phyloP scores from a whole-genome alignment of 495 filamentous ascomycete species.

The Staphylotrichum tortipilum region DNA sequence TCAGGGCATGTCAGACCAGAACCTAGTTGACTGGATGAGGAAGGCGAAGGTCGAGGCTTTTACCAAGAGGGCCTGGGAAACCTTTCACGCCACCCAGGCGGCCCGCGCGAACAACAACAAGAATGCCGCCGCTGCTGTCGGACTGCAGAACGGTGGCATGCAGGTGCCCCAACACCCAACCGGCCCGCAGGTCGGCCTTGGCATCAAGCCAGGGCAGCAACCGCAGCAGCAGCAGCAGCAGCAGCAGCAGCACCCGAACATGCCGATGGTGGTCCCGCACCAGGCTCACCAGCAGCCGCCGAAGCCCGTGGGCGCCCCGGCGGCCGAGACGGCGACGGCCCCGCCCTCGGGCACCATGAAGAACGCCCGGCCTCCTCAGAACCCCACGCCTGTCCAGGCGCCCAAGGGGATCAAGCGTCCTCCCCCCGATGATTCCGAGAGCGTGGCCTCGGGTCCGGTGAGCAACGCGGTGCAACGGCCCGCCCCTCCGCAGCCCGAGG shows the following conservation, averaged over 20 bases:
- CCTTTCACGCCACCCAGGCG: not conserved
- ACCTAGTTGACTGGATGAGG: not conserved
- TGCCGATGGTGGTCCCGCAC: not conserved
- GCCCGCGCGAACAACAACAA: not conserved
- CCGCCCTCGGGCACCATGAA: not conserved
- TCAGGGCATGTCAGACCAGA: not conserved
- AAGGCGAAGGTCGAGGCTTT: not conserved
- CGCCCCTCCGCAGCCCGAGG: constrained; percentile 13
- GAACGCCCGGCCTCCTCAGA: constrained; percentile 1
- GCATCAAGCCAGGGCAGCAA: no score
- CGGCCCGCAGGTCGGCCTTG: not conserved
- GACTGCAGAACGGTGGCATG: not conserved
- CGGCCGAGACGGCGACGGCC: not conserved
- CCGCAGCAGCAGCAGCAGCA: no score
- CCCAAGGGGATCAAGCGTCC: constrained; percentile 46
- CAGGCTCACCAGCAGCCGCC: not conserved
- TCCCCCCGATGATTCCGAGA: constrained; percentile 54
- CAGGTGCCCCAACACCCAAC: not conserved
- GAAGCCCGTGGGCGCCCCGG: not conserved
- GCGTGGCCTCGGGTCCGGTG: constrained; percentile 43
- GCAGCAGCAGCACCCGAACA: not conserved
- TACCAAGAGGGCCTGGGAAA: constrained; percentile 1
- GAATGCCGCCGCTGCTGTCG: not conserved
- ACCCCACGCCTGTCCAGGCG: constrained; percentile 16
- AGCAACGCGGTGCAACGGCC: constrained; percentile 28